These are phyloP conservation scores for Chamaenerion angustifolium DNA, from an alignment of 345 rosid species.

Conservation along the genomic window DNA sequence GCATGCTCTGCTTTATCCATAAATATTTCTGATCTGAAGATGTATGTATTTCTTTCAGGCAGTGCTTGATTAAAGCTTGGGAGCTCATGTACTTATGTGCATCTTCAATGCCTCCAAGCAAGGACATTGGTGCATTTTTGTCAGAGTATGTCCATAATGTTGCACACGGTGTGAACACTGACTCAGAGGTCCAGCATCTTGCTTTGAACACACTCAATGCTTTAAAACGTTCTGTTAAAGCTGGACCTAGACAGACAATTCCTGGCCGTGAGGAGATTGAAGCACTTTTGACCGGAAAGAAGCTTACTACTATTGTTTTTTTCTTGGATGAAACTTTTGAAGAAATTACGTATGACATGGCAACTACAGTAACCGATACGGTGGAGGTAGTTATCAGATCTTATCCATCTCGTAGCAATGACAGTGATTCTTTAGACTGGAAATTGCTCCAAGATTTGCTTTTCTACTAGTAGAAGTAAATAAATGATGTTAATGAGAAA, in stretches of 20 bases:
- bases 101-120: slow-evolving; percentile 97
- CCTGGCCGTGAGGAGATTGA: slow-evolving; percentile 97
- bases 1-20: no score
- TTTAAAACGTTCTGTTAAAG: slow-evolving; percentile 80
- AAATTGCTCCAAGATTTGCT: background rate
- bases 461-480: background rate
- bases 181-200: slow-evolving; percentile 67
- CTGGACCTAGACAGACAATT: slow-evolving; percentile 79
- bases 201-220: slow-evolving; percentile 77
- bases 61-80: slow-evolving; percentile 80
- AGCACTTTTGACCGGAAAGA: slow-evolving; percentile 71
- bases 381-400: slow-evolving; percentile 54
- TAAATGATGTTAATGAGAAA: background rate
- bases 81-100: slow-evolving; percentile 91
- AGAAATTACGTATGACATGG: slow-evolving; percentile 94
- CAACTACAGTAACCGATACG: slow-evolving; percentile 88
- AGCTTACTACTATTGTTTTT: slow-evolving; percentile 88
- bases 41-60: slow-evolving; percentile 28
- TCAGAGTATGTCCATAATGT: slow-evolving; percentile 81
- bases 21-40: background rate
- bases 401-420: background rate
- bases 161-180: slow-evolving; percentile 49
- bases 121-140: slow-evolving; percentile 87
- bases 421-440: background rate
- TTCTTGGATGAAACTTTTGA: slow-evolving; percentile 96